Percentiles rank a stretch among this genome's conserved stretches.
These are phyloP conservation scores for Thelephora ganbajun DNA, from an alignment of 768 basidiomycete genomes.

Conservation along the genomic window DNA sequence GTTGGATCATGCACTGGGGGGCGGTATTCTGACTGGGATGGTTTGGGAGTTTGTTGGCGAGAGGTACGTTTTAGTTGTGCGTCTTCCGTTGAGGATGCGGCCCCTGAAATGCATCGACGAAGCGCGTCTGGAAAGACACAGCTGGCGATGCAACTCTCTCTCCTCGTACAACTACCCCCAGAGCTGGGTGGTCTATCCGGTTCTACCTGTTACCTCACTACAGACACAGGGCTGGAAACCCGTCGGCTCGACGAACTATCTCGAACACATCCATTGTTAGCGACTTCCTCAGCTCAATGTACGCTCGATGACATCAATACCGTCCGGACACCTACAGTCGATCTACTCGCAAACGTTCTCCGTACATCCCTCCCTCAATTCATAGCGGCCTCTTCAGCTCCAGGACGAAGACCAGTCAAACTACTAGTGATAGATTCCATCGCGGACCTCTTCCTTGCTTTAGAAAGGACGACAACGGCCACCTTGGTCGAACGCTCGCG, in stretches of 20 bases:
- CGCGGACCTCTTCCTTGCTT: slow-evolving; percentile 68
- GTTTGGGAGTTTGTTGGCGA: slow-evolving; percentile 85
- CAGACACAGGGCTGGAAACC: slow-evolving; percentile 57
- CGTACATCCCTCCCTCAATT: slow-evolving; percentile 38
- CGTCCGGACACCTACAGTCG: slow-evolving; percentile 38
- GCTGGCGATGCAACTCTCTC: slow-evolving; percentile 69
- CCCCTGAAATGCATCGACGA: slow-evolving; percentile 2
- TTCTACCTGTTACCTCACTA: slow-evolving; percentile 66
- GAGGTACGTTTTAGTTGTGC: slow-evolving; percentile 37
- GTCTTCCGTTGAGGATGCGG: not conserved
- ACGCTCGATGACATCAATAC: slow-evolving; percentile 49
- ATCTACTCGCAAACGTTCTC: slow-evolving; percentile 41
- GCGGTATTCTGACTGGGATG: slow-evolving; percentile 68
- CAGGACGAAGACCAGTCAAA: slow-evolving; percentile 42
- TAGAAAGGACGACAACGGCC: slow-evolving; percentile 39
- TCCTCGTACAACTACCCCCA: slow-evolving; percentile 60
- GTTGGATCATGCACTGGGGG: slow-evolving; percentile 61
- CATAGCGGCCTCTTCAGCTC: slow-evolving; percentile 21
- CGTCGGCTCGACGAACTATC: slow-evolving; percentile 53
- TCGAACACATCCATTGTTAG: slow-evolving; percentile 33
- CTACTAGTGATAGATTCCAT: slow-evolving; percentile 82
- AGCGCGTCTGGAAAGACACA: slow-evolving; percentile 96
- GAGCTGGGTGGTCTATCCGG: slow-evolving; percentile 45
- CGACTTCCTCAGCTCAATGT: slow-evolving; percentile 21
- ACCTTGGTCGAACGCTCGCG: slow-evolving; percentile 64